A percentile compares a stretch with the other conserved stretches of the same genome.
Evolutionary conservation across 2,329 filamentous ascomycete species (phyloP).

Genomic region (Diaporthe capsici): DNA sequence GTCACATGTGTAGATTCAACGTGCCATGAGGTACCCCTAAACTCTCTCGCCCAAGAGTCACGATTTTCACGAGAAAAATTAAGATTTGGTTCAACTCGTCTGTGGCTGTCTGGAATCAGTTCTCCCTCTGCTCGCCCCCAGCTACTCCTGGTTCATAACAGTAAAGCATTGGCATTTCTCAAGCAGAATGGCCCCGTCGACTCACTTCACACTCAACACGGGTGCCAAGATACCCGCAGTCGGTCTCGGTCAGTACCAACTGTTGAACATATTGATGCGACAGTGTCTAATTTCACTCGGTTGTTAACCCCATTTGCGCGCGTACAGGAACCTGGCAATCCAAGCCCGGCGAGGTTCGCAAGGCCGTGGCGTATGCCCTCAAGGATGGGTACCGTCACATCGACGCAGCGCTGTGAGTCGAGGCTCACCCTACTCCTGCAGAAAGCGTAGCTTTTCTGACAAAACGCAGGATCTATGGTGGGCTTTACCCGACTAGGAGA

Average conservation of each 20-base stretch:
- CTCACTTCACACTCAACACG: conserved; percentile 57
- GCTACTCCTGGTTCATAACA: not conserved
- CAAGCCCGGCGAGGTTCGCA: conserved; percentile 67
- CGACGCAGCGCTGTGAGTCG: conserved; percentile 56
- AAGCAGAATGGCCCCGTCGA: conserved; percentile 6
- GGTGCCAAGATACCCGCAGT: conserved; percentile 72
- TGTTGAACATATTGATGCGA: conserved; percentile 40
- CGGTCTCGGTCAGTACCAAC: conserved; percentile 59
- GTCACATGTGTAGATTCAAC: not conserved
- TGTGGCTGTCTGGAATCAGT: not conserved
- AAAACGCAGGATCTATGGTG: conserved; percentile 28
- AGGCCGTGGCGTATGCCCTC: conserved; percentile 69
- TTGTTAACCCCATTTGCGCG: not conserved
- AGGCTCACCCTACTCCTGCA: not conserved
- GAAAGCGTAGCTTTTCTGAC: not conserved
- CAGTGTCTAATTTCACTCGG: not conserved
- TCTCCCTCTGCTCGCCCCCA: no score
- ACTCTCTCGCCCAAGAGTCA: not conserved
- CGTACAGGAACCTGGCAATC: conserved; percentile 70
- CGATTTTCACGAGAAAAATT: no score
- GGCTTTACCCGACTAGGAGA: conserved; percentile 6
- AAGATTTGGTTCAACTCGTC: not conserved
- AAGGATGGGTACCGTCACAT: conserved; percentile 70
- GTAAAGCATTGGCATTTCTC: not conserved
- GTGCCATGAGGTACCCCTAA: not conserved